Conservation (phyloP, 306 rosid genomes). For the Rosa rugosa region DNA sequence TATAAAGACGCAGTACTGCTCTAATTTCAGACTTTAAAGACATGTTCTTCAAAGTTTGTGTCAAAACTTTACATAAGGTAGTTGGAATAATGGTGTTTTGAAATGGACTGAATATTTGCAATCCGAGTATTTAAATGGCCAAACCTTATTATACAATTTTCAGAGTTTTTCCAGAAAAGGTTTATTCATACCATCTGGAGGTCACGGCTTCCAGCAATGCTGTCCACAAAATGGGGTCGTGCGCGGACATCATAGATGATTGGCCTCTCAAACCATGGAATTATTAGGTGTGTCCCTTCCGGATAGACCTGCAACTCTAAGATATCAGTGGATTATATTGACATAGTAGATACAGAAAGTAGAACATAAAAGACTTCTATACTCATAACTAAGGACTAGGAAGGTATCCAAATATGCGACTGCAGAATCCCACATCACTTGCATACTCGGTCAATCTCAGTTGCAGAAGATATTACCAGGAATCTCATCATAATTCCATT, state of each 20-base stretch:
- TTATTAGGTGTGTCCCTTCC: constrained; percentile 78
- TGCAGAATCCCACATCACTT: background rate
- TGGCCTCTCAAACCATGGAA: constrained; percentile 93
- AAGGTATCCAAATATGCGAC: background rate
- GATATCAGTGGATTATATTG: background rate
- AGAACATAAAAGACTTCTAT: background rate
- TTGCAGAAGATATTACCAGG: background rate
- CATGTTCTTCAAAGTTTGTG: background rate
- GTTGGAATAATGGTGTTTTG: background rate
- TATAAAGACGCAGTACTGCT: background rate
- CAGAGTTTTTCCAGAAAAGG: background rate
- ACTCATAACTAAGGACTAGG: background rate
- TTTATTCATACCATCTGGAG: constrained; percentile 64
- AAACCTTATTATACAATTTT: background rate
- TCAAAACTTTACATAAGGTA: background rate
- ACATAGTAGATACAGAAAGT: background rate
- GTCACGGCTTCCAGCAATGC: constrained; percentile 80
- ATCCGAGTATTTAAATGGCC: background rate
- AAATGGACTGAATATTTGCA: background rate
- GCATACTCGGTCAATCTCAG: background rate
- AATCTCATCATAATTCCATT: background rate
- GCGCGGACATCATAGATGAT: constrained; percentile 88
- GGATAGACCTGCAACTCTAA: constrained; percentile 73
- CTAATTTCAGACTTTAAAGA: background rate
- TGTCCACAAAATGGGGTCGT: constrained; percentile 65